Evolutionary conservation across 495 filamentous ascomycete genomes (phyloP), one percentile per base, ranked within the genome.

Genomic region (Lindgomyces ingoldianus): DNA sequence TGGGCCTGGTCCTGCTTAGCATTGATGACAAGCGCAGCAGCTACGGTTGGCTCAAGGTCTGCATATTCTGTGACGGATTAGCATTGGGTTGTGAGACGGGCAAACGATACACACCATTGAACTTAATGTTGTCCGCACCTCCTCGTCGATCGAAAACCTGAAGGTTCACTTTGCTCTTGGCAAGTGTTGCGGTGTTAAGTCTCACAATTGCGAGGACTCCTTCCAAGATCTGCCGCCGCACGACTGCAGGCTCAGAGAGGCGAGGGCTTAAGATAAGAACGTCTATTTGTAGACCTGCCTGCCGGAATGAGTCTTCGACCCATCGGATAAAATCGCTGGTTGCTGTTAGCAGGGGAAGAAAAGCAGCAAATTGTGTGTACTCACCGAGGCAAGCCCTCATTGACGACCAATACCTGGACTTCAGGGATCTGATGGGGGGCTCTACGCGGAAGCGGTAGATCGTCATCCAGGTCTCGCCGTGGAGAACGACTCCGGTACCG

Each of bases 131-230:
- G 62, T 84, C 83, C 41, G 77, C 79, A 25, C 88, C 90, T 12
- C 76, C 81, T 44, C 85, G 87, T 18, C 93, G 87, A 75, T 93
- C 89, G 70, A 97, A 97, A 19, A 96, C 82, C 70, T 91, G 89
- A 25, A 98, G 75, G 1, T 87, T 81, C 54, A 97, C 87, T 65
- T 85, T 89, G 49, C 87, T 85, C 1, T 80, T 83, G 29, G 80
- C 77, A 67, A 96, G 89, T 26, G 89, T 83, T 45, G 78, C 75
- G 6, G 81, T 78, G 39, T 87, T 86, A 16, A 98, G 83, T 58
- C 89, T 87, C 16, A 88, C 85, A 21, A 97, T 88, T 22, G 89
- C 94, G 46, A 87, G 85, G 14, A 98, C 94, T 21, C 94, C 93
- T 75, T 97, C 93, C 26, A 91, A 72, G 42, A 94, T 89, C 73